phyloP scores from a whole-genome alignment of 2,329 filamentous ascomycete species.

The Aspergillus proliferans region DNA sequence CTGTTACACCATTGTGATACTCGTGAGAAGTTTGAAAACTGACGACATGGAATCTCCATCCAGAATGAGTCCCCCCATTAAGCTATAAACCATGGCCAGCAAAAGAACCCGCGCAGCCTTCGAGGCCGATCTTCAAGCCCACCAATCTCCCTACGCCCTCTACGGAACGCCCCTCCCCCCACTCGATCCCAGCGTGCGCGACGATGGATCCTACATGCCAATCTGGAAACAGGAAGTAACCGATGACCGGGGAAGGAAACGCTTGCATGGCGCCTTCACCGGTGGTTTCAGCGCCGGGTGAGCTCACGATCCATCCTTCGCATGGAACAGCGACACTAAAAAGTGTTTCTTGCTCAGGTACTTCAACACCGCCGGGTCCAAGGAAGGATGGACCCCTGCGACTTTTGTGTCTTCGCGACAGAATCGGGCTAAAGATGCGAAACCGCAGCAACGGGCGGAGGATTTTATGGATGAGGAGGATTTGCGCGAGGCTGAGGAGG shows the following conservation, averaged over 20 bases:
- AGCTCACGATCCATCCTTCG: conserved; percentile 34
- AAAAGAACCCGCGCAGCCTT: conserved; percentile 76
- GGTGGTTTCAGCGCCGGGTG: conserved; percentile 95
- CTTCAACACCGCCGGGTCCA: conserved; percentile 96
- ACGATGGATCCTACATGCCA: conserved; percentile 87
- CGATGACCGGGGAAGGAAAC: conserved; percentile 83
- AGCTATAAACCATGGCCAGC: conserved; percentile 53
- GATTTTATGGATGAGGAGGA: conserved; percentile 99
- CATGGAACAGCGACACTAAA: conserved; percentile 29
- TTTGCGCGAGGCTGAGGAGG: conserved; percentile 75
- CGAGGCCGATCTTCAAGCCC: conserved; percentile 64
- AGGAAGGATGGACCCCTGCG: conserved; percentile 93
- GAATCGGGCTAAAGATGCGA: conserved; percentile 64
- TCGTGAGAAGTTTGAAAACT: too few relatives aligned
- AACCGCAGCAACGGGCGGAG: conserved; percentile 59
- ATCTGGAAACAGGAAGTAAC: conserved; percentile 98
- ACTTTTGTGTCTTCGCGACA: conserved; percentile 85
- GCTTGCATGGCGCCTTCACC: conserved; percentile 92
- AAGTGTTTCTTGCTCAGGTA: conserved; percentile 54
- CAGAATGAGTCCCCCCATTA: background rate
- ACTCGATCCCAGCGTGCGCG: conserved; percentile 66
- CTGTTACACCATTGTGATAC: too few relatives aligned
- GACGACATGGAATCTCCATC: background rate
- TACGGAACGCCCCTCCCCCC: conserved; percentile 83
- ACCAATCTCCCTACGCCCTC: conserved; percentile 66